These are phyloP conservation scores for Xerocomellus dryophilus DNA, from an alignment of 768 basidiomycete species.

Conservation along the genomic window DNA sequence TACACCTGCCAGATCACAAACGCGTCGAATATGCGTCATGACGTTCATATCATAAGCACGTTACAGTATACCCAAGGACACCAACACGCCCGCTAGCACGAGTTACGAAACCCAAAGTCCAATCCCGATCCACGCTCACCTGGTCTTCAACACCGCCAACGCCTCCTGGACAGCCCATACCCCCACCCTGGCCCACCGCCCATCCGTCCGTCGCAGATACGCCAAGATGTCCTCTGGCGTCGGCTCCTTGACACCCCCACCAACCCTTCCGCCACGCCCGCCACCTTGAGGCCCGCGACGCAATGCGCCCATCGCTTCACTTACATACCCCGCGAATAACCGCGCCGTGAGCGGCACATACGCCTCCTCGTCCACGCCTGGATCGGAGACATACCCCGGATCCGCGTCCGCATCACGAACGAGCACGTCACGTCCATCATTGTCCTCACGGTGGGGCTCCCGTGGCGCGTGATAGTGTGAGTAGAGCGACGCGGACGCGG, in stretches of 20 bases:
- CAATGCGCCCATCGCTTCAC: constrained; percentile 42
- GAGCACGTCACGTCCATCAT: neutral
- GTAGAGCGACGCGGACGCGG: constrained; percentile 22
- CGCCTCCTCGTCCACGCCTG: constrained; percentile 51
- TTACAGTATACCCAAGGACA: too few relatives aligned
- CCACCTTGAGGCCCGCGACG: constrained; percentile 5
- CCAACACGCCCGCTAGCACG: too few relatives aligned
- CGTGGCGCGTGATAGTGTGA: constrained; percentile 27
- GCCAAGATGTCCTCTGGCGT: constrained; percentile 47
- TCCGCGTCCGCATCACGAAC: constrained; percentile 38
- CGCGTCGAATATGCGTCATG: too few relatives aligned
- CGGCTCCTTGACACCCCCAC: constrained; percentile 19
- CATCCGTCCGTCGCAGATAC: constrained; percentile 50
- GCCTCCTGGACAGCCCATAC: constrained; percentile 65
- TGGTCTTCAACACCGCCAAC: constrained; percentile 35
- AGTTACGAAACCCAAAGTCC: neutral
- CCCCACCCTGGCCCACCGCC: constrained; percentile 63
- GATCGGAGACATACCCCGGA: constrained; percentile 55
- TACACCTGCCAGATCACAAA: too few relatives aligned
- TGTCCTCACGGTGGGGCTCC: neutral
- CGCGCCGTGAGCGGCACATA: constrained; percentile 59
- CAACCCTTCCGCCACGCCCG: neutral
- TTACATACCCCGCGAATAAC: constrained; percentile 48
- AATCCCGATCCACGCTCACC: neutral
- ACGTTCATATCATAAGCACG: neutral